Percentiles rank a stretch among this genome's conserved stretches.
phyloP scores from a whole-genome alignment of 1,139 yeast species.

The Komagataea norvegica region DNA sequence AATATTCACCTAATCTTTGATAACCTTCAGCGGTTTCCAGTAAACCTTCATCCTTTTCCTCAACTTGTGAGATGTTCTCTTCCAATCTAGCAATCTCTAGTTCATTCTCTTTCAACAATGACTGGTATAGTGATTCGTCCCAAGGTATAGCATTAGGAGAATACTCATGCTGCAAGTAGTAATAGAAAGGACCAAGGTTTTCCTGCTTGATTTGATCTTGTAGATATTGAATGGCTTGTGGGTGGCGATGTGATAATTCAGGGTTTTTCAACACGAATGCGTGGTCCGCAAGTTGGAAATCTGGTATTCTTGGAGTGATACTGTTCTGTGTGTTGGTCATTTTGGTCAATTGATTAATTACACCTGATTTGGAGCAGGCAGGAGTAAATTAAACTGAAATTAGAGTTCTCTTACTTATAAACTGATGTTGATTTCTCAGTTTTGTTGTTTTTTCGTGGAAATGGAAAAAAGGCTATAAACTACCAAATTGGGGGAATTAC shows the following conservation, averaged over 20 bases:
- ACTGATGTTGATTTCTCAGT: slow-evolving; percentile 12
- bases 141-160: slow-evolving; percentile 36
- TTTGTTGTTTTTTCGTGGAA: neutral
- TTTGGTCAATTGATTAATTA: slow-evolving; percentile 21
- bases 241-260: slow-evolving; percentile 35
- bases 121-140: slow-evolving; percentile 54
- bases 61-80: slow-evolving; percentile 64
- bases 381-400: too few species aligned
- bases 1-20: slow-evolving; percentile 81
- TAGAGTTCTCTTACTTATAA: too few species aligned
- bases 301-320: slow-evolving; percentile 52
- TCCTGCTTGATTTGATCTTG: slow-evolving; percentile 51
- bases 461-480: neutral
- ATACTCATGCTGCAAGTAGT: slow-evolving; percentile 55
- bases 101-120: slow-evolving; percentile 50
- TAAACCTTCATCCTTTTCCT: slow-evolving; percentile 87
- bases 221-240: slow-evolving; percentile 43
- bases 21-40: slow-evolving; percentile 74
- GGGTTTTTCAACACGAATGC: slow-evolving; percentile 59
- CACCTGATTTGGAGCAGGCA: too few species aligned
- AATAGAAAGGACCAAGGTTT: slow-evolving; percentile 81
- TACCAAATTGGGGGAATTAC: neutral
- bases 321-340: slow-evolving; percentile 13
- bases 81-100: slow-evolving; percentile 53
- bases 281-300: slow-evolving; percentile 70